These are phyloP conservation scores for Colletotrichum graminicola DNA, from an alignment of 2,329 filamentous ascomycete genomes.

Conservation along the genomic window DNA sequence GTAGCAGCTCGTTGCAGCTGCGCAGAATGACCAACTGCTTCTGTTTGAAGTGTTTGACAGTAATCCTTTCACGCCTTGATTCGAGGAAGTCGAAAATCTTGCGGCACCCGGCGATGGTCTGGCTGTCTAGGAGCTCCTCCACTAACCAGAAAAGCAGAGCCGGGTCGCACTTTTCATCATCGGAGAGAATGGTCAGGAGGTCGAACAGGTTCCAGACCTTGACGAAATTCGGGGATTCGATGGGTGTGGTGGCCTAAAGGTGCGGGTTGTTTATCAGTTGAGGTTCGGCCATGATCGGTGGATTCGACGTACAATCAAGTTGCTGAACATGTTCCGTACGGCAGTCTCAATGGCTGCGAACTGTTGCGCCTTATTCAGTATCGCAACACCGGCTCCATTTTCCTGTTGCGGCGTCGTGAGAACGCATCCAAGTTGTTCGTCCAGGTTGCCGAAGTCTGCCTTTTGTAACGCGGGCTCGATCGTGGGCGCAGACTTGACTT, in stretches of 20 bases:
- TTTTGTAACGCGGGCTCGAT: slow-evolving; percentile 84
- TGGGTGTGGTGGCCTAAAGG: slow-evolving; percentile 76
- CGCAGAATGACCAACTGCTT: slow-evolving; percentile 92
- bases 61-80: slow-evolving; percentile 89
- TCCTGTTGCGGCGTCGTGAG: slow-evolving; percentile 45
- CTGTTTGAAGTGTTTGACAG: slow-evolving; percentile 81
- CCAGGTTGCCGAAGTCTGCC: slow-evolving; percentile 69
- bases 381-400: slow-evolving; percentile 49
- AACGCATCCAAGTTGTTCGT: slow-evolving; percentile 57
- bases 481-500: slow-evolving; percentile 67
- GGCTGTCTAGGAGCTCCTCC: slow-evolving; percentile 95
- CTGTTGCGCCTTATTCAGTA: slow-evolving; percentile 61
- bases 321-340: slow-evolving; percentile 83
- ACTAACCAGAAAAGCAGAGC: slow-evolving; percentile 90
- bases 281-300: background rate
- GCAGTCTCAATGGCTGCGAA: slow-evolving; percentile 86
- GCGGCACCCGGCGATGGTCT: slow-evolving; percentile 92
- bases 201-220: slow-evolving; percentile 95
- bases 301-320: slow-evolving; percentile 73
- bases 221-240: slow-evolving; percentile 83
- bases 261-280: slow-evolving; percentile 24
- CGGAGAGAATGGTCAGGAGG: slow-evolving; percentile 88
- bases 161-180: slow-evolving; percentile 81
- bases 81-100: slow-evolving; percentile 96
- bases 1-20: slow-evolving; percentile 94